Conservation (phyloP, 2,329 filamentous ascomycete genomes). For the Monilinia polystroma region DNA sequence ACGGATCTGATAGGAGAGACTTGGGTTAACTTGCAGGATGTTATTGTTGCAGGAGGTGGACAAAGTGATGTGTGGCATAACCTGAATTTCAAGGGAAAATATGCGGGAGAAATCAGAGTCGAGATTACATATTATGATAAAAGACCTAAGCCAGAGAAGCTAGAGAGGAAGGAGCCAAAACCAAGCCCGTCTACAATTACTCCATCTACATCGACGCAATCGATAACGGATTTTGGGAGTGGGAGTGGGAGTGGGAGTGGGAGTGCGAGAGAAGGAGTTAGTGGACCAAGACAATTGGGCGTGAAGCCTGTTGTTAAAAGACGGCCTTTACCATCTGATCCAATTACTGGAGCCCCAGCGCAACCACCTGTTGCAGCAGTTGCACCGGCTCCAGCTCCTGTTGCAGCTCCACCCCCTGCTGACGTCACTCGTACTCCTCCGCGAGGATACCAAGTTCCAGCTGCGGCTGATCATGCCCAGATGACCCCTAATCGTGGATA, state of each 20-base stretch:
- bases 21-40: conserved; percentile 78
- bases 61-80: conserved; percentile 92
- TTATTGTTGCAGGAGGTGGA: conserved; percentile 84
- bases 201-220: conserved; percentile 35
- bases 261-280: conserved; percentile 40
- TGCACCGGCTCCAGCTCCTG: conserved; percentile 44
- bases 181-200: conserved; percentile 37
- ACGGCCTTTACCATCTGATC: conserved; percentile 78
- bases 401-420: conserved; percentile 46
- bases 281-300: conserved; percentile 49
- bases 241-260: conserved; percentile 12
- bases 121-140: conserved; percentile 96
- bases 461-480: conserved; percentile 35
- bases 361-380: conserved; percentile 46
- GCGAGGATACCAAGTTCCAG: conserved; percentile 44
- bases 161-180: conserved; percentile 48
- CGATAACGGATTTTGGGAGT: conserved; percentile 31
- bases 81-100: conserved; percentile 86
- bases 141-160: conserved; percentile 76
- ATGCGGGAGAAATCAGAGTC: conserved; percentile 89
- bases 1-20: conserved; percentile 95
- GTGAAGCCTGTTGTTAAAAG: conserved; percentile 66
- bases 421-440: conserved; percentile 50
- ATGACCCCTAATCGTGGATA: conserved; percentile 50
- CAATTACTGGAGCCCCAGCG: conserved; percentile 49